A percentile compares a stretch with the other conserved stretches of the same genome.
phyloP scores from a whole-genome alignment of 192 early-diverging fungal genomes.

The Diversispora epigaea region DNA sequence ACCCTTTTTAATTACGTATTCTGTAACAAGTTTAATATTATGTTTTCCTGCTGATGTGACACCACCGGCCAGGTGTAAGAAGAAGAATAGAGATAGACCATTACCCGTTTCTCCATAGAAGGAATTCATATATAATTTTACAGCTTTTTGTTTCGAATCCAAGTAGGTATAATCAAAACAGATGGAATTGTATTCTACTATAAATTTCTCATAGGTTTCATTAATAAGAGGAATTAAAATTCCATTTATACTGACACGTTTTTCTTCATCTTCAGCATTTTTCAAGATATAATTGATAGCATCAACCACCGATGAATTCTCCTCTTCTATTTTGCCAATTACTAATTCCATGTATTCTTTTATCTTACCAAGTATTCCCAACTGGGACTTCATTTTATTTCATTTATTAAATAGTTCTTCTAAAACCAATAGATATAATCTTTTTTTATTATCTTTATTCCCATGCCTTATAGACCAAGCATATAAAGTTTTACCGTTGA shows the following conservation, averaged over 20 bases:
- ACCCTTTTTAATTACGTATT: neutral
- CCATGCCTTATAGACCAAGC: neutral
- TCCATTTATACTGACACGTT: too few relatives aligned
- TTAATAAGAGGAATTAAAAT: too few relatives aligned
- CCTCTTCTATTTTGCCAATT: too few relatives aligned
- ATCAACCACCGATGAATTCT: too few relatives aligned
- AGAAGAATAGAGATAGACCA: neutral
- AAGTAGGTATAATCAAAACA: too few relatives aligned
- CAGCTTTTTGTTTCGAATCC: too few relatives aligned
- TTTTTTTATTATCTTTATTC: neutral
- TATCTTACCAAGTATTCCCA: neutral
- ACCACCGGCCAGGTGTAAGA: neutral
- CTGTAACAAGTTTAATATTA: constrained; percentile 4
- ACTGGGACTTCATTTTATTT: neutral
- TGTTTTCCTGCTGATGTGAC: neutral
- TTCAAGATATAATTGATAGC: neutral
- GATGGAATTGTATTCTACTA: too few relatives aligned
- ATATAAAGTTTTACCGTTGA: neutral
- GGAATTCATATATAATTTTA: too few relatives aligned
- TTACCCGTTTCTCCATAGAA: constrained; percentile 16
- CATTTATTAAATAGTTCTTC: too few relatives aligned
- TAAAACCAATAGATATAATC: too few relatives aligned
- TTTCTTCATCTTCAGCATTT: neutral
- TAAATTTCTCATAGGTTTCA: too few relatives aligned
- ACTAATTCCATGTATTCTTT: too few relatives aligned